These are phyloP conservation scores for Amanita molliuscula DNA, from an alignment of 768 basidiomycete genomes.

Conservation along the genomic window DNA sequence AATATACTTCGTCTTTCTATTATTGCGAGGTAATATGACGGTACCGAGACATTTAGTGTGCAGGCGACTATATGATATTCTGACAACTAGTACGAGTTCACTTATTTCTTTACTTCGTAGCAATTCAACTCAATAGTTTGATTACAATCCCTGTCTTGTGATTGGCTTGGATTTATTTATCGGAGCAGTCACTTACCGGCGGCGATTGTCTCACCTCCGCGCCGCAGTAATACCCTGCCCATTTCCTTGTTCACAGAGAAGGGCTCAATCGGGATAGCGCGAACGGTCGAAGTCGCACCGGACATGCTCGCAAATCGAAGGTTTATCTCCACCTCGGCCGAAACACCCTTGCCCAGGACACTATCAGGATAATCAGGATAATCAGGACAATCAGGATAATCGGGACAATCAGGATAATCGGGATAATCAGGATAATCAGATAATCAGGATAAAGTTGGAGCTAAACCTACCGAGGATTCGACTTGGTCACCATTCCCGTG, in stretches of 20 bases:
- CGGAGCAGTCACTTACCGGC: conserved; percentile 47
- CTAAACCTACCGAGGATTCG: conserved; percentile 66
- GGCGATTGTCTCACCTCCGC: conserved; percentile 90
- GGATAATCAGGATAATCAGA: too few species aligned
- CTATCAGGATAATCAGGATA: conserved; percentile 25
- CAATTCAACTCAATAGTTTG: background rate
- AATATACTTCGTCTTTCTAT: background rate
- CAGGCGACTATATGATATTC: background rate
- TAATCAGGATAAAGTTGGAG: background rate
- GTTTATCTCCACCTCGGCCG: conserved; percentile 80
- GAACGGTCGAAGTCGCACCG: conserved; percentile 29
- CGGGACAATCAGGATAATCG: conserved; percentile 2
- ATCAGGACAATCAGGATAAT: background rate
- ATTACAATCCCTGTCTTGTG: background rate
- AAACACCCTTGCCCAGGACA: conserved; percentile 73
- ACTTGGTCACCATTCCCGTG: conserved; percentile 62
- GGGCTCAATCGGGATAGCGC: conserved; percentile 77
- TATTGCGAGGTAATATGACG: background rate
- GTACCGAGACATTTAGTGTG: background rate
- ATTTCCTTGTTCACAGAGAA: conserved; percentile 89
- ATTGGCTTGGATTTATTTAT: too few species aligned
- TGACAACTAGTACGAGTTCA: background rate
- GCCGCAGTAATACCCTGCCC: conserved; percentile 82
- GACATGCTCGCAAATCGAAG: conserved; percentile 49
- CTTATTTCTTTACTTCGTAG: background rate